Evolutionary conservation across 306 rosid species (phyloP).

Genomic region (Astragalus glycyphyllos): DNA sequence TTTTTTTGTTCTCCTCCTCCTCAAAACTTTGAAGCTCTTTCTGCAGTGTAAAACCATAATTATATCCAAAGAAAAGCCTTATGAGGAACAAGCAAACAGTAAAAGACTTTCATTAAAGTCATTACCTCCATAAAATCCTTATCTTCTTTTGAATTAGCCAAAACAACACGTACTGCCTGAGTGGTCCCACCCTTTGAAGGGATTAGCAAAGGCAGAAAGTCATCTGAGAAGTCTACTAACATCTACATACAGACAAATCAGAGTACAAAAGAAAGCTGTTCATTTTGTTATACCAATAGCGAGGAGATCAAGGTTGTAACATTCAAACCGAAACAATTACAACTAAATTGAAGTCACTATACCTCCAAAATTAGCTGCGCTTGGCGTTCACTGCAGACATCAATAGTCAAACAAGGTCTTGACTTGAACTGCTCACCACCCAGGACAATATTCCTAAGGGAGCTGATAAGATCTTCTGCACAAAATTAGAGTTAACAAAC

Average conservation of each 20-base stretch:
- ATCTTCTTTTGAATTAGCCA: constrained; percentile 76
- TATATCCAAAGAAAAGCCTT: constrained; percentile 14
- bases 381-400: constrained; percentile 87
- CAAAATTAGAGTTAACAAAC: constrained; percentile 34
- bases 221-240: constrained; percentile 65
- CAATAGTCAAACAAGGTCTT: constrained; percentile 75
- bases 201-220: constrained; percentile 66
- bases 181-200: constrained; percentile 65
- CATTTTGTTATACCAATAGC: constrained; percentile 10
- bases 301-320: constrained; percentile 20
- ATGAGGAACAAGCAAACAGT: constrained; percentile 18
- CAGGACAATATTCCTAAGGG: constrained; percentile 64
- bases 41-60: constrained; percentile 49
- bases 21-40: constrained; percentile 61
- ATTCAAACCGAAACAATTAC: constrained; percentile 33
- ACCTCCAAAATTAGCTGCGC: constrained; percentile 81
- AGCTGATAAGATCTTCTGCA: constrained; percentile 68
- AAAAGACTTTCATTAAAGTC: constrained; percentile 4
- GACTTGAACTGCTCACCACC: constrained; percentile 65
- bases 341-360: constrained; percentile 31
- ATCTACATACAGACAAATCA: constrained; percentile 60
- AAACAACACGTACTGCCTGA: constrained; percentile 63
- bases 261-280: constrained; percentile 20
- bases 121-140: constrained; percentile 73
- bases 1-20: constrained; percentile 72